These are phyloP conservation scores for Neocallimastix lanati DNA, from an alignment of 192 early-diverging fungal genomes.

Conservation along the genomic window DNA sequence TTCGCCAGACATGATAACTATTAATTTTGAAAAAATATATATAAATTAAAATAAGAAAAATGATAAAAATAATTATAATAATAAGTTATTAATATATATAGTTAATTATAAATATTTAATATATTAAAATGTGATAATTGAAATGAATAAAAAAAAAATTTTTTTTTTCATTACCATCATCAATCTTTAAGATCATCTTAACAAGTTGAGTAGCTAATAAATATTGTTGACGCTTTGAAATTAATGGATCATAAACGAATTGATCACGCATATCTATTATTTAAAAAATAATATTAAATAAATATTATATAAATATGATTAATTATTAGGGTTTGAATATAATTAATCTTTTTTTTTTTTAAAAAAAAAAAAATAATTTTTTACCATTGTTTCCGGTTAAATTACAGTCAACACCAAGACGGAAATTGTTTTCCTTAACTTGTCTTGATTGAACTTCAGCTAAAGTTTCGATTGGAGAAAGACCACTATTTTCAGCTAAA, in stretches of 20 bases:
- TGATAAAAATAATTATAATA: too few relatives aligned
- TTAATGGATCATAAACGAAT: conserved; percentile 96
- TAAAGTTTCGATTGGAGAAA: conserved; percentile 89
- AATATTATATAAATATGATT: too few relatives aligned
- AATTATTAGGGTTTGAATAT: too few relatives aligned
- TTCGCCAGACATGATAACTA: conserved; percentile 8
- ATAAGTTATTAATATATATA: too few relatives aligned
- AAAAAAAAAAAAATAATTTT: too few relatives aligned
- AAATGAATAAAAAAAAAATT: too few relatives aligned
- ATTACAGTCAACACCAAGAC: conserved; percentile 93
- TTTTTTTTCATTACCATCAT: conserved; percentile 31
- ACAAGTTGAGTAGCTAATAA: conserved; percentile 94
- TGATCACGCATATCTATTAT: conserved; percentile 88
- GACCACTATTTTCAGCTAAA: conserved; percentile 92
- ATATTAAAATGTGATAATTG: too few relatives aligned
- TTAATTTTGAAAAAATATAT: too few relatives aligned
- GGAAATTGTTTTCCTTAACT: conserved; percentile 61
- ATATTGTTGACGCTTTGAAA: conserved; percentile 98
- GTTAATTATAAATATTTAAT: too few relatives aligned
- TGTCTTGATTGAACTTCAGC: conserved; percentile 90
- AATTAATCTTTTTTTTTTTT: too few relatives aligned
- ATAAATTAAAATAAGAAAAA: too few relatives aligned
- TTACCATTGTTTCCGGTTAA: conserved; percentile 66
- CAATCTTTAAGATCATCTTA: conserved; percentile 96
- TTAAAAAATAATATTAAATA: too few relatives aligned